These are phyloP conservation scores for Gracilaria caudata DNA, from an alignment of 23 red algal species.

Conservation along the genomic window DNA sequence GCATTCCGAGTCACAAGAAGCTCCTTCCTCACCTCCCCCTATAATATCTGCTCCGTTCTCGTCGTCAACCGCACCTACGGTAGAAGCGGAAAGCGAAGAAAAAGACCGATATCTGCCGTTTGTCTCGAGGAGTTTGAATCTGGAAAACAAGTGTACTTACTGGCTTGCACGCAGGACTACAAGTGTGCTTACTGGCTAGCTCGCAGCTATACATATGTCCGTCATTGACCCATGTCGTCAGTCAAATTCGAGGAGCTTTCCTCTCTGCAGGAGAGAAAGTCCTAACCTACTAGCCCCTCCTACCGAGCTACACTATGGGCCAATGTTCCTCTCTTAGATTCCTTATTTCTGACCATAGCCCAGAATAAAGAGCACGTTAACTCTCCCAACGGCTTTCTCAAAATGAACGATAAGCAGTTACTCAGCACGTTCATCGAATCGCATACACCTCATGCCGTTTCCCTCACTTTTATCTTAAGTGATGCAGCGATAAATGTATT, in stretches of 20 bases:
- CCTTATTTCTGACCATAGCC: neutral
- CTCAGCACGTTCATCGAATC: neutral
- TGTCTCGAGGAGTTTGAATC: slow-evolving; percentile 87
- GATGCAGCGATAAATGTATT: neutral
- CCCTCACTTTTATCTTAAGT: neutral
- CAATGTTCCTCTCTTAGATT: slow-evolving; percentile 49
- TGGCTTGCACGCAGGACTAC: no score
- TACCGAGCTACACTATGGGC: slow-evolving; percentile 65
- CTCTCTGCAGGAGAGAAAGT: slow-evolving; percentile 89
- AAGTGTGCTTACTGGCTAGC: no score
- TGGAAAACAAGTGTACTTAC: slow-evolving; percentile 77
- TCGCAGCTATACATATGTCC: slow-evolving; percentile 80
- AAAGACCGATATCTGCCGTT: slow-evolving; percentile 71
- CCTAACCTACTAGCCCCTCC: slow-evolving; percentile 73
- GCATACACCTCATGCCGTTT: neutral
- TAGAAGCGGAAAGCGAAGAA: slow-evolving; percentile 58
- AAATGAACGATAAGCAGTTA: no score
- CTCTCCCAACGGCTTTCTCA: neutral
- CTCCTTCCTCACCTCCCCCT: neutral
- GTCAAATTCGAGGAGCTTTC: slow-evolving; percentile 74
- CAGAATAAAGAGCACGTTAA: neutral
- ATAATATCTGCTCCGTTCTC: neutral
- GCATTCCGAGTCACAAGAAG: neutral
- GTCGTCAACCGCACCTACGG: slow-evolving; percentile 4
- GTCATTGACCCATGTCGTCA: slow-evolving; percentile 98